Evolutionary conservation across 495 filamentous ascomycete genomes (phyloP).

Genomic region (Penicillium mononematosum): DNA sequence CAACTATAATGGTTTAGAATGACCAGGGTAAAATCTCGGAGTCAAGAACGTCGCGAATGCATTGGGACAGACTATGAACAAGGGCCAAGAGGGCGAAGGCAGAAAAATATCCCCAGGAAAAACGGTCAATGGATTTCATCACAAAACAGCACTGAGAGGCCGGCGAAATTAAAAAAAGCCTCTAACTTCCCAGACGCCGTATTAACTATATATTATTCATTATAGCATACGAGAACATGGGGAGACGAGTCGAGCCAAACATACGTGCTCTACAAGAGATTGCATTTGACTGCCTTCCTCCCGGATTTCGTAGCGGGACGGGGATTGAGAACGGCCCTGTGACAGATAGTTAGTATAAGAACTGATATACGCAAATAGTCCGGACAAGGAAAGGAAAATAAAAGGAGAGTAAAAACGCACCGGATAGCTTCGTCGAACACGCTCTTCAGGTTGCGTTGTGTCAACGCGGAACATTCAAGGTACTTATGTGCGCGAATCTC

Average conservation of each 20-base stretch:
- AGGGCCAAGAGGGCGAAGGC: background rate
- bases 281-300: conserved; percentile 63
- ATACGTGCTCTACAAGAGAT: conserved; percentile 61
- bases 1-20: background rate
- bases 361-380: background rate
- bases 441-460: conserved; percentile 92
- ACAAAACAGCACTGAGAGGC: conserved; percentile 26
- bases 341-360: conserved; percentile 6
- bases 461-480: conserved; percentile 96
- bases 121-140: conserved; percentile 30
- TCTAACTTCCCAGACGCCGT: conserved; percentile 43
- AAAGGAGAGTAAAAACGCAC: conserved; percentile 47
- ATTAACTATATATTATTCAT: conserved; percentile 49
- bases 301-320: conserved; percentile 61
- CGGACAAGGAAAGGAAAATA: background rate
- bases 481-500: conserved; percentile 95
- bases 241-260: conserved; percentile 15
- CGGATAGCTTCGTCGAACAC: conserved; percentile 98
- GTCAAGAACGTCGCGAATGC: background rate
- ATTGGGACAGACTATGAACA: conserved; percentile 3
- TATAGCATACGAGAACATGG: conserved; percentile 34
- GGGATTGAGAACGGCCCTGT: conserved; percentile 80
- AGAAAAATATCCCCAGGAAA: conserved; percentile 14
- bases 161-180: conserved; percentile 18
- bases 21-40: background rate